Evolutionary conservation across 331 rosid genomes (phyloP), one percentile per base, ranked within the genome.

Genomic region (Spiraea crenata): DNA sequence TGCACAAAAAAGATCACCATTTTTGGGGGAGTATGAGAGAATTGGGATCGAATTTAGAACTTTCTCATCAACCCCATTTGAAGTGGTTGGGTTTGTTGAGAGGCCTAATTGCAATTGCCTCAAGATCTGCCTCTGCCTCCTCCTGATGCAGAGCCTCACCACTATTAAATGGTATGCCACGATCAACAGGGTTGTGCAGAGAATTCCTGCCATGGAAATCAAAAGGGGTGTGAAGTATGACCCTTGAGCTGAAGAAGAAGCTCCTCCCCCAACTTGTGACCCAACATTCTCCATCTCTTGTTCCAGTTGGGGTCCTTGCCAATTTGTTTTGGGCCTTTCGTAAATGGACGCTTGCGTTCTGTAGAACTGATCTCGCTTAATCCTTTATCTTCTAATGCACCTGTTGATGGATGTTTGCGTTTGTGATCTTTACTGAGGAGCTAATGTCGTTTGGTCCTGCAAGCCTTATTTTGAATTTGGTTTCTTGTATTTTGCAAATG

Each of bases 171-270:
- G 83, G 85, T 78, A 89, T 0, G 74, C 67, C 4, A 74, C 46
- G 1, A 86, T 19, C 9, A 78, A 81, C 6, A 86, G 42, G 70
- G 76, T 35, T 2, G 83, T 74, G 19, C 58, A n/a, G 41, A 56
- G n/a, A 50, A 84, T 46, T 59, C 84, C 88, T 5, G 63, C 73
- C 40, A 71, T 44, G 45, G 86, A 80, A 62, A 88, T 72, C 15
- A 84, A 16, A 39, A 89, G 80, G 65, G 91, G 89, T 41, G 57
- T 74, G 38, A 63, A 62, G 65, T 55, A 77, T 7, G 87, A 52
- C n/a, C 55, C 76, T 16, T 65, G 34, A 42, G 65, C 72, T 41
- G 77, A 34, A 52, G 65, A 25, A 25, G 31, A 25, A 25, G 31
- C 31, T 25, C 31, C 34, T 45, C 52, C 3, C 10, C 2, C 7